Conservation (phyloP, 2,329 filamentous ascomycete species). For the Xylaria sp. region DNA sequence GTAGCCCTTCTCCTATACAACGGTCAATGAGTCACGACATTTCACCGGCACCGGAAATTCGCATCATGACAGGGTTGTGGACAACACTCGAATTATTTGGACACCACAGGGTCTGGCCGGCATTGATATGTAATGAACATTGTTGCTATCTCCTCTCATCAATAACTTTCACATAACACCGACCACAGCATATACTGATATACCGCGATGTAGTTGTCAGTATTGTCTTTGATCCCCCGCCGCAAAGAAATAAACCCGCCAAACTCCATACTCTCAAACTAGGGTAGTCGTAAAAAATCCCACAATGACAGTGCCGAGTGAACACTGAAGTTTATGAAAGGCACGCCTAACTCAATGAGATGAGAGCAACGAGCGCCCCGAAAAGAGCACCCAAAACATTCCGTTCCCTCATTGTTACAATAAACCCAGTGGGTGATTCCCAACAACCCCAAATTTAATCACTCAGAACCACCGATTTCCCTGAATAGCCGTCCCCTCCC, state of each 20-base stretch:
- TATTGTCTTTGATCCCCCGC: neutral
- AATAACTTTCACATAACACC: neutral
- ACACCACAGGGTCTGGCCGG: neutral
- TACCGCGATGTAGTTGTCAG: neutral
- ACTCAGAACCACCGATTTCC: neutral
- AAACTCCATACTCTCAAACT: slow-evolving; percentile 15
- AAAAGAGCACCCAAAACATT: neutral
- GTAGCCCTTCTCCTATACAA: neutral
- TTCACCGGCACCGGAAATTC: slow-evolving; percentile 25
- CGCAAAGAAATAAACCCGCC: slow-evolving; percentile 1
- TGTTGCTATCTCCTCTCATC: neutral
- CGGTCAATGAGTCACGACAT: slow-evolving; percentile 24
- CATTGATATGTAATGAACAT: neutral
- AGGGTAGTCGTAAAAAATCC: neutral
- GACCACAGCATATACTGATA: neutral
- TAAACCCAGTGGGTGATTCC: neutral
- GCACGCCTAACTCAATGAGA: neutral
- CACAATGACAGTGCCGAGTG: slow-evolving; percentile 3
- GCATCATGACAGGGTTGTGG: neutral
- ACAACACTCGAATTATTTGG: neutral
- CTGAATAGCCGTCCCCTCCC: neutral
- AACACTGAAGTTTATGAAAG: slow-evolving; percentile 13
- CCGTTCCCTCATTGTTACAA: neutral
- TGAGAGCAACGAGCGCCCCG: neutral
- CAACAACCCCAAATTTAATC: neutral